Evolutionary conservation across 176 grass and related monocot species (phyloP).

Genomic region (Aegilops umbellulata): DNA sequence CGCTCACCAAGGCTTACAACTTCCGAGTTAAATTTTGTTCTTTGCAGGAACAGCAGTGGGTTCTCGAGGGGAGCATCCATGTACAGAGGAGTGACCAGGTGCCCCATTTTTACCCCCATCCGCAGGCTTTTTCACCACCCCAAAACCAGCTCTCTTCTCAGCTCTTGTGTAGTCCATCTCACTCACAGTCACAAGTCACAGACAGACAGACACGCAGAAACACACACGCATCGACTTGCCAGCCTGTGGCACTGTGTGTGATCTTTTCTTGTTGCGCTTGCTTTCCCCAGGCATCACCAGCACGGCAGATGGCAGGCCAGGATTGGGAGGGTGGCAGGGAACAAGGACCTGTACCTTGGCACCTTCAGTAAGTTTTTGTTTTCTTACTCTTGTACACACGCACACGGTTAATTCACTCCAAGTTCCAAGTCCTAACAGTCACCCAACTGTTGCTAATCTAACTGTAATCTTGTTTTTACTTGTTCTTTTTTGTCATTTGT

Average conservation of each 20-base stretch:
- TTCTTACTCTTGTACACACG: neutral
- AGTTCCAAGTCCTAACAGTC: neutral
- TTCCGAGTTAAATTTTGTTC: constrained; percentile 36
- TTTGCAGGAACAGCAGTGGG: constrained; percentile 86
- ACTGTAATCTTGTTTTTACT: neutral
- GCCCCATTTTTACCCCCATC: constrained; percentile 37
- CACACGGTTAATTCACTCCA: neutral
- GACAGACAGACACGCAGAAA: neutral
- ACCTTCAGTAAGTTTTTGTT: constrained; percentile 79
- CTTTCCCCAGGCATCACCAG: constrained; percentile 83
- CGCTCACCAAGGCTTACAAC: constrained; percentile 23
- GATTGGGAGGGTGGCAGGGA: constrained; percentile 92
- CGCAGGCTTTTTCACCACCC: constrained; percentile 48
- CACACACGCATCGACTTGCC: constrained; percentile 21
- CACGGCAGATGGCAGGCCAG: constrained; percentile 97
- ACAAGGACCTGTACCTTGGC: constrained; percentile 95
- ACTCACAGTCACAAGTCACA: neutral
- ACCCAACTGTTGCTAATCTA: constrained; percentile 8
- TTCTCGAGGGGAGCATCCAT: constrained; percentile 97
- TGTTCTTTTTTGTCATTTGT: neutral
- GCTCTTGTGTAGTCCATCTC: constrained; percentile 11
- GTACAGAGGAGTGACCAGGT: constrained; percentile 98
- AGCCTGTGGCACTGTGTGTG: neutral
- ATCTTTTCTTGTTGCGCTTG: constrained; percentile 17
- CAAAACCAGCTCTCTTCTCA: constrained; percentile 22